Evolutionary conservation across 2,329 filamentous ascomycete species (phyloP).

Genomic region (Escovopsis weberi): DNA sequence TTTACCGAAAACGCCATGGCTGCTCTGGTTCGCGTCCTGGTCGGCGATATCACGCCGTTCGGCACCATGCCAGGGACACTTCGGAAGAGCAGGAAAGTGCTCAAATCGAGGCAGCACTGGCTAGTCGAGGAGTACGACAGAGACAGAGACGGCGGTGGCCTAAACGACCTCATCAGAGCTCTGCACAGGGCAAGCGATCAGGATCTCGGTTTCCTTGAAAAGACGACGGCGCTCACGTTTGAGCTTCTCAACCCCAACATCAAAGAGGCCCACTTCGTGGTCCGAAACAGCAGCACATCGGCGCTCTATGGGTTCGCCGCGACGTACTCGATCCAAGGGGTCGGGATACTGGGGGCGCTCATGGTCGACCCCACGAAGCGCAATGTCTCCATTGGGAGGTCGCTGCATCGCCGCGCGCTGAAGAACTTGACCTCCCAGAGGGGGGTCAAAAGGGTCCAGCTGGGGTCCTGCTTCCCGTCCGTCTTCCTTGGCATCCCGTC

Average conservation of each 20-base stretch:
- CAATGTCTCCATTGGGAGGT: slow-evolving; percentile 80
- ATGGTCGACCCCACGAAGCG: slow-evolving; percentile 79
- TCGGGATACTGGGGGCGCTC: slow-evolving; percentile 69
- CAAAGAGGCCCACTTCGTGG: slow-evolving; percentile 76
- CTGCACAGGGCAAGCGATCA: slow-evolving; percentile 54
- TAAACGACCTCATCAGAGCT: slow-evolving; percentile 61
- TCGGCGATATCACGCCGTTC: slow-evolving; percentile 53
- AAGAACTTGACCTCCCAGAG: slow-evolving; percentile 55
- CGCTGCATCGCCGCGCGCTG: slow-evolving; percentile 73
- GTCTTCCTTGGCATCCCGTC: slow-evolving; percentile 73
- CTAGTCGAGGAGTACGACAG: slow-evolving; percentile 80
- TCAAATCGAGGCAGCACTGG: slow-evolving; percentile 89
- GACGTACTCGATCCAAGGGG: slow-evolving; percentile 62
- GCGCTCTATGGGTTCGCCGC: slow-evolving; percentile 86
- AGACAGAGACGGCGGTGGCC: slow-evolving; percentile 55
- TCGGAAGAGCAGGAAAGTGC: slow-evolving; percentile 71
- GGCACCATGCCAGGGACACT: slow-evolving; percentile 58
- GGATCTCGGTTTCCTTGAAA: slow-evolving; percentile 53
- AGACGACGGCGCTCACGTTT: slow-evolving; percentile 61
- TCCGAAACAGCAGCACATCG: slow-evolving; percentile 84
- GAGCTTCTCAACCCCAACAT: slow-evolving; percentile 56
- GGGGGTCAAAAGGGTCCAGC: slow-evolving; percentile 64
- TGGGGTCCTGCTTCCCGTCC: slow-evolving; percentile 69
- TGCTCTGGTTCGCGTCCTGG: slow-evolving; percentile 68
- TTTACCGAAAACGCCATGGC: slow-evolving; percentile 87